These are phyloP conservation scores for Teratosphaeria viscida DNA, from an alignment of 2,329 filamentous ascomycete species.

Conservation along the genomic window DNA sequence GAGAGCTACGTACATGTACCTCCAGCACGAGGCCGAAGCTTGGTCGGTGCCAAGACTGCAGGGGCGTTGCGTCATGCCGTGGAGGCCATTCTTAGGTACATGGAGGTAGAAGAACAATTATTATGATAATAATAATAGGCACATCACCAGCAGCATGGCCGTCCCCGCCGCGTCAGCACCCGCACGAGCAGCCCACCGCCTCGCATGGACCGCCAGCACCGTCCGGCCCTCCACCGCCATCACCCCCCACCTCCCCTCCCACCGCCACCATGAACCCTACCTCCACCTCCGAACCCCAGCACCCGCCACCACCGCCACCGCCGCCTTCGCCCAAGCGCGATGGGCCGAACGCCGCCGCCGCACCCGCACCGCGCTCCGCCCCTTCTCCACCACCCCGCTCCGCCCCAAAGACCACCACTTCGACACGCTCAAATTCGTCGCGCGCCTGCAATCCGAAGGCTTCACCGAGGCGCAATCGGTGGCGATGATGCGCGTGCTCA, in stretches of 20 bases:
- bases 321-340: conserved; percentile 4
- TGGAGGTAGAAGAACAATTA: not conserved
- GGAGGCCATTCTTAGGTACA: not conserved
- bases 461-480: conserved; percentile 92
- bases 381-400: conserved; percentile 58
- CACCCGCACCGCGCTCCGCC: conserved; percentile 9
- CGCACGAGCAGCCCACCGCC: not conserved
- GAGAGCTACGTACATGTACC: not conserved
- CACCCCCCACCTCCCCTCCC: not conserved
- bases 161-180: not conserved
- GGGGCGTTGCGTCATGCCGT: not conserved
- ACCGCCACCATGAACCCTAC: not conserved
- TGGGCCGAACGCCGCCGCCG: conserved; percentile 2
- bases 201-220: conserved; percentile 4
- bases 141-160: not conserved
- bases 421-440: conserved; percentile 94
- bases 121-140: not conserved
- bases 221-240: conserved; percentile 1
- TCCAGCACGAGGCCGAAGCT: not conserved
- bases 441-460: conserved; percentile 77
- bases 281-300: not conserved
- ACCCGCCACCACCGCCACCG: not conserved
- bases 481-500: conserved; percentile 96
- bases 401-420: conserved; percentile 79
- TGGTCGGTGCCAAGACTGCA: not conserved